These are phyloP conservation scores for Aspergillus novofumigatus DNA, from an alignment of 2,329 filamentous ascomycete genomes.

Conservation along the genomic window DNA sequence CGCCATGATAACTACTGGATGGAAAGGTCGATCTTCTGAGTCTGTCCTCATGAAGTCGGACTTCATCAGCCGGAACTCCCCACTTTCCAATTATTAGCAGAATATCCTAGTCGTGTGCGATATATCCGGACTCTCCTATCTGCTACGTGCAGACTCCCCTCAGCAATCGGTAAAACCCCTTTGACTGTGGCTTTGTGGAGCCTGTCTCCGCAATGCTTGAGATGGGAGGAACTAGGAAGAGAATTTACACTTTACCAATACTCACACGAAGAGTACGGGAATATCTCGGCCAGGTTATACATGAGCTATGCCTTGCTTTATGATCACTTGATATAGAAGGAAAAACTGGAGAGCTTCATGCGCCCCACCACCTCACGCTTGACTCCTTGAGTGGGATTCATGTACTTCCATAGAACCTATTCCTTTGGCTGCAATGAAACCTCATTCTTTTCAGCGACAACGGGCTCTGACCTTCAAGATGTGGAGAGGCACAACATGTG, in stretches of 20 bases:
- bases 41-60: neutral
- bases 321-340: neutral
- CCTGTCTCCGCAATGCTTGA: neutral
- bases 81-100: neutral
- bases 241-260: neutral
- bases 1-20: too few species aligned
- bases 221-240: too few species aligned
- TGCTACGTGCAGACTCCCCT: neutral
- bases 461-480: neutral
- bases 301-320: neutral
- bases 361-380: neutral
- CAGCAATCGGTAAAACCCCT: neutral
- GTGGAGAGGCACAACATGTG: conserved; percentile 4
- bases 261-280: neutral
- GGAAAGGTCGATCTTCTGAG: neutral
- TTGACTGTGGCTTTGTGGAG: neutral
- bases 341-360: neutral
- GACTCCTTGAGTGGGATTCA: too few species aligned
- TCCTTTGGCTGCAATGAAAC: neutral
- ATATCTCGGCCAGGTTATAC: neutral
- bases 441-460: neutral
- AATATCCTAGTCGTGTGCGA: neutral
- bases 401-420: neutral
- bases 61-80: too few species aligned
- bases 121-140: too few species aligned